Evolutionary conservation across 2,329 filamentous ascomycete genomes (phyloP).

Genomic region (Atkinsonella texensis): DNA sequence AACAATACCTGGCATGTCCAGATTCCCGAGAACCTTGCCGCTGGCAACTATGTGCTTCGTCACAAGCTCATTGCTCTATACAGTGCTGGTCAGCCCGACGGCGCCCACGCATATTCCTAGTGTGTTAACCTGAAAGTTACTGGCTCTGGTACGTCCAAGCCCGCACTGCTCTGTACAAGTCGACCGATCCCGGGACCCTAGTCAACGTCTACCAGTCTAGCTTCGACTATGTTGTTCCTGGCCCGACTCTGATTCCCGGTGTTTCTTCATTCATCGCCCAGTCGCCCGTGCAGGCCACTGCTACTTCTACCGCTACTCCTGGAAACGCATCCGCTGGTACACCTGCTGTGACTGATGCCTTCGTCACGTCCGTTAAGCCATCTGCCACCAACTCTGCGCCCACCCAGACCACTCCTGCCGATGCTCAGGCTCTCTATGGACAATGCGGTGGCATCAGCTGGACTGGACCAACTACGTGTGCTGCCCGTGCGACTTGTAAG

Average conservation of each 20-base stretch:
- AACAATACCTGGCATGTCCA: conserved; percentile 39
- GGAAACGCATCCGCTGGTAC: neutral
- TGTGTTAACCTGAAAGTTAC: conserved; percentile 38
- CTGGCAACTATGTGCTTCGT: conserved; percentile 42
- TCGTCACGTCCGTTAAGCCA: neutral
- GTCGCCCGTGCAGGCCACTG: conserved; percentile 13
- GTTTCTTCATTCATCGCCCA: conserved; percentile 16
- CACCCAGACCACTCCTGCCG: too few relatives aligned
- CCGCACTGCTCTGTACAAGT: conserved; percentile 24
- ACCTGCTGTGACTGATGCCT: neutral
- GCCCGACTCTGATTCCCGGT: conserved; percentile 17
- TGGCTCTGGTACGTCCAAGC: conserved; percentile 25
- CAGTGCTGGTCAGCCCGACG: conserved; percentile 26
- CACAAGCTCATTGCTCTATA: conserved; percentile 45
- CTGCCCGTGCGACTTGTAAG: neutral
- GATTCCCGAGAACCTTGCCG: conserved; percentile 32
- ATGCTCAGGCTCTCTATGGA: neutral
- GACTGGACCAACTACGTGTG: conserved; percentile 1
- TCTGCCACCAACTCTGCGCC: neutral
- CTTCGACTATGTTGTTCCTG: conserved; percentile 20
- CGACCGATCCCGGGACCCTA: conserved; percentile 22
- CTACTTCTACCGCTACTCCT: conserved; percentile 7
- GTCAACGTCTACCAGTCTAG: conserved; percentile 21
- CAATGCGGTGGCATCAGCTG: neutral
- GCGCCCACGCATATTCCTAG: conserved; percentile 41